Evolutionary conservation across 805 yeast species (phyloP), one percentile per base, ranked within the genome.

Genomic region (Helenozyma rhizophorensis): DNA sequence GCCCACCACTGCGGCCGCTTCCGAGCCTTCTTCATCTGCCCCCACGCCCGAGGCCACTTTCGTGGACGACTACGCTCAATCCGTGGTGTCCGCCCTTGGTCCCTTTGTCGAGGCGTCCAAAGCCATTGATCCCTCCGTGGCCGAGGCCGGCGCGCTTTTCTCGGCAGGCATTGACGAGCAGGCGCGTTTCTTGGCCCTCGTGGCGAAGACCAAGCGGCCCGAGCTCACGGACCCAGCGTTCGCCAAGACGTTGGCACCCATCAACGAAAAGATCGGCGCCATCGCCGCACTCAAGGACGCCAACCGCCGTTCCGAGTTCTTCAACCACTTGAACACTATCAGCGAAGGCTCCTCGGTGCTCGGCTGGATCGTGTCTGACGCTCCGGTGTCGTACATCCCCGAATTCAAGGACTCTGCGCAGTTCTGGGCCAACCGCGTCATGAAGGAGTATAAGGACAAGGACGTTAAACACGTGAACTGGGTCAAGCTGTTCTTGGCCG

Each of bases 371-470:
- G 77, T 85, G 13, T 74, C 76, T 5, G 76, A 71, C 3, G 78
- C 86, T 4, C 96, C 97, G 1, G 76, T 83, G 11, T 76, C 86
- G 0, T 74, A 70, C 43, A 73, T 93, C 36, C 76, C 83, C 3
- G 96, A 89, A 44, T 84, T 80, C 62, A 84, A 82, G 54, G 98
- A 93, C 53, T 78, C 94, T 14, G 84, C 96, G 22, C 90, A 83
- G 56, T 93, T 93, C 62, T 93, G 97, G 88, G 75, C 95, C 9
- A 89, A 93, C 62, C 76, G 95, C 48, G 81, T 90, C 26, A 62
- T 89, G 56, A 89, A 89, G 60, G 96, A 87, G 40, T 79, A 64
- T 64, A 87, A 75, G 59, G 95, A 81, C 13, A 62, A 74, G 30
- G 88, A 83, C 47, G 68, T 74, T 24, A 65, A 64, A 34, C 85